Percentiles rank a stretch among this genome's conserved stretches.
Conservation (phyloP, 164 flowering plant genomes). For the Vitis cinerea region DNA sequence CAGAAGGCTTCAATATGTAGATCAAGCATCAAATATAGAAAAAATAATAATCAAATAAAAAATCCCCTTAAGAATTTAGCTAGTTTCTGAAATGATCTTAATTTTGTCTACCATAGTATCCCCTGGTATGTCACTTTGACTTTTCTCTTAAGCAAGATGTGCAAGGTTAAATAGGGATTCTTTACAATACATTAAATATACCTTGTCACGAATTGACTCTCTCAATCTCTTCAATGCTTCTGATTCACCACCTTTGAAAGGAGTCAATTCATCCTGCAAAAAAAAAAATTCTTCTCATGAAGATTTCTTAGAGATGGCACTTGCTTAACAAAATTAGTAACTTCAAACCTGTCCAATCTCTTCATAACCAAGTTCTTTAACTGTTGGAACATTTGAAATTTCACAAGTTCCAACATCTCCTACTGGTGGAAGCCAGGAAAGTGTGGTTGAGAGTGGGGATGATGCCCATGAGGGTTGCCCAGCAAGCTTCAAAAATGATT, state of each 20-base stretch:
- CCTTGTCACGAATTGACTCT: conserved; percentile 62
- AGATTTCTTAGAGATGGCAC: background rate
- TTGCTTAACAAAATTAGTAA: background rate
- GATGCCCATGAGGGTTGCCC: conserved; percentile 68
- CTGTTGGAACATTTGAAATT: conserved; percentile 58
- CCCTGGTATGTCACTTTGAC: too few relatives aligned
- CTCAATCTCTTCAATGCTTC: conserved; percentile 76
- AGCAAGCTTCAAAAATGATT: conserved; percentile 82
- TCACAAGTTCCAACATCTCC: conserved; percentile 48
- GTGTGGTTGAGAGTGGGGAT: conserved; percentile 38
- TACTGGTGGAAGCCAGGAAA: conserved; percentile 68
- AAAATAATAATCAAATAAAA: background rate
- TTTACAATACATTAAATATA: conserved; percentile 12
- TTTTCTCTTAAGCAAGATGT: too few relatives aligned
- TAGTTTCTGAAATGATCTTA: too few relatives aligned
- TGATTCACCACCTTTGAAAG: conserved; percentile 88
- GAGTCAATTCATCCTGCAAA: conserved; percentile 69
- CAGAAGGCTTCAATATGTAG: background rate
- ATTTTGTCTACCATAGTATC: too few relatives aligned
- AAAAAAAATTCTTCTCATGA: background rate
- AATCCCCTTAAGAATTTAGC: background rate
- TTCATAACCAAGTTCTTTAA: conserved; percentile 76
- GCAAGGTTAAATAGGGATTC: background rate
- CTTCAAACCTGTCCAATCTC: conserved; percentile 51
- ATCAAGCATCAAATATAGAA: background rate